phyloP scores from a whole-genome alignment of 176 grass and related monocot species.

The Pontederia paniculata region DNA sequence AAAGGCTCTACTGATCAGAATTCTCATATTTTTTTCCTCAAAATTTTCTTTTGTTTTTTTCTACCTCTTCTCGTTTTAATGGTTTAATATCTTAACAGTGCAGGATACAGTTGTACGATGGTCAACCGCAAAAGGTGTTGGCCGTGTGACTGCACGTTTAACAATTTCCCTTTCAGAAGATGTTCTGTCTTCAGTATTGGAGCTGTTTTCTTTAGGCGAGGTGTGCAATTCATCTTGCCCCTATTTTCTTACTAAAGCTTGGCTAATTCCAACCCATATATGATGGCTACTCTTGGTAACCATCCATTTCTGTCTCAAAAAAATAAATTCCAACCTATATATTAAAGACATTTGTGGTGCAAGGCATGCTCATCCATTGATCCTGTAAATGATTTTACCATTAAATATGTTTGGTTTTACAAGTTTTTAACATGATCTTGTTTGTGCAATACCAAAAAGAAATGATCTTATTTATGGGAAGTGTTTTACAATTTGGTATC shows the following conservation, averaged over 20 bases:
- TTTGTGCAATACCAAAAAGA: not conserved
- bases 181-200: constrained; percentile 78
- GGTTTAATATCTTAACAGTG: constrained; percentile 25
- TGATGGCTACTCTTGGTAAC: too few relatives aligned
- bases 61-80: not conserved
- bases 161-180: constrained; percentile 79
- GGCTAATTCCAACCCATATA: too few relatives aligned
- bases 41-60: not conserved
- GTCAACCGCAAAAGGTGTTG: constrained; percentile 95
- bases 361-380: too few relatives aligned
- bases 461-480: not conserved
- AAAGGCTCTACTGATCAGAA: too few relatives aligned
- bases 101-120: constrained; percentile 96
- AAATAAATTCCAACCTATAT: too few relatives aligned
- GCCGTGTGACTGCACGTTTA: constrained; percentile 88
- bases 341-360: too few relatives aligned
- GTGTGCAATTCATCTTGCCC: constrained; percentile 23
- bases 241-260: too few relatives aligned
- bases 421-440: constrained; percentile 6
- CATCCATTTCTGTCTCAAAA: too few relatives aligned
- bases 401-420: too few relatives aligned
- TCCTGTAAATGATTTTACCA: too few relatives aligned
- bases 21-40: not conserved
- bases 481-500: not conserved
- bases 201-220: constrained; percentile 87